Percentiles rank a stretch among this genome's conserved stretches.
phyloP scores from a whole-genome alignment of 73 alveolate species.

The Blepharisma japonicum region DNA sequence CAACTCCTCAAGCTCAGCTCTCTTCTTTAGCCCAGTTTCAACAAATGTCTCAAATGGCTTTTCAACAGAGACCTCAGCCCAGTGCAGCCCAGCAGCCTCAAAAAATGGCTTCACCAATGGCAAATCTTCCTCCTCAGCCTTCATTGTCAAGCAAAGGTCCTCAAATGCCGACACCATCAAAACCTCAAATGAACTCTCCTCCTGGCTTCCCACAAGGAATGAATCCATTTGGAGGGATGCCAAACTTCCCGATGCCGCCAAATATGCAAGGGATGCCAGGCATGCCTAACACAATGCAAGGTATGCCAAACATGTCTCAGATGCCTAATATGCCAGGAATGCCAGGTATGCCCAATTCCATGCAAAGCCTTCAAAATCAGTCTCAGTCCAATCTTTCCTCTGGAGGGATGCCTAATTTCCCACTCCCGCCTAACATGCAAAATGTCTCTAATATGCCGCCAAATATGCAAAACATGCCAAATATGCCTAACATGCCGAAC shows the following conservation, averaged over 20 bases:
- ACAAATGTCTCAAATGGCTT: background rate
- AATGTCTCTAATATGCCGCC: constrained; percentile 1
- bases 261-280: constrained; percentile 16
- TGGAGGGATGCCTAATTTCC: background rate
- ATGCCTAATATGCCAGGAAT: constrained; percentile 29
- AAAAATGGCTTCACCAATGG: background rate
- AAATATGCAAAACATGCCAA: constrained; percentile 29
- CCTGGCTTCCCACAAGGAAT: background rate
- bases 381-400: background rate
- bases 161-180: background rate
- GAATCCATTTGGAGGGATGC: background rate
- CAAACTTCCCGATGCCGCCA: constrained; percentile 22
- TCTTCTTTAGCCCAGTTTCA: background rate
- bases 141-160: background rate
- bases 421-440: background rate
- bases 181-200: background rate
- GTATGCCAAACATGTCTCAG: constrained; percentile 8
- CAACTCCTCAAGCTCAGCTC: background rate
- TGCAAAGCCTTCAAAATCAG: constrained; percentile 1
- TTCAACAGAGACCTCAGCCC: background rate
- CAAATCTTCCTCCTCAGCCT: background rate
- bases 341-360: constrained; percentile 18
- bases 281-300: background rate
- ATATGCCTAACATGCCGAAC: constrained; percentile 32
- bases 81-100: background rate